A percentile compares a stretch with the other conserved stretches of the same genome.
Conservation (phyloP, 345 rosid species). For the Theobroma cacao region DNA sequence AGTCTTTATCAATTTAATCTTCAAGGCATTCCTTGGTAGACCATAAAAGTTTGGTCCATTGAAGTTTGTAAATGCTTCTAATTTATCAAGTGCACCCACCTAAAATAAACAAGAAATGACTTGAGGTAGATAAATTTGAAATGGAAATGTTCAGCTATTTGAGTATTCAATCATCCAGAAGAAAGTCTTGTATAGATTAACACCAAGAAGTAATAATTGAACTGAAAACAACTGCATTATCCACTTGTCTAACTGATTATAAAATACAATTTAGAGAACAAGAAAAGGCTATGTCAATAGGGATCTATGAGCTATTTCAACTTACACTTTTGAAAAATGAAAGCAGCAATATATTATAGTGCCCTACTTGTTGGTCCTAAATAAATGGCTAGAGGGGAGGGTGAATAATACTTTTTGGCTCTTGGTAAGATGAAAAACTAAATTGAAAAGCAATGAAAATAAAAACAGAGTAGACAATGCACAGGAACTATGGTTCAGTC, state of each 20-base stretch:
- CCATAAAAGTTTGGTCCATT: slow-evolving; percentile 95
- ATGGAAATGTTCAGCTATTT: not conserved
- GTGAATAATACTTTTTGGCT: no score
- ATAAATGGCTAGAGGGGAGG: no score
- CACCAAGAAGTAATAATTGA: not conserved
- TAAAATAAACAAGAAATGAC: slow-evolving; percentile 19
- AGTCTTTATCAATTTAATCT: slow-evolving; percentile 57
- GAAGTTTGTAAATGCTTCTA: slow-evolving; percentile 92
- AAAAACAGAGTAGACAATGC: no score
- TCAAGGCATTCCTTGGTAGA: slow-evolving; percentile 76
- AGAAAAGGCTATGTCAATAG: not conserved
- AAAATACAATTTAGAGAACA: not conserved
- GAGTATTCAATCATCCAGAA: not conserved
- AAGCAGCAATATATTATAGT: not conserved
- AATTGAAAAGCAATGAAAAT: no score
- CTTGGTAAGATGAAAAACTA: no score
- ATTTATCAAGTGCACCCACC: slow-evolving; percentile 91
- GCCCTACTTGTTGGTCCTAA: no score
- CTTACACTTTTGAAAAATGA: not conserved
- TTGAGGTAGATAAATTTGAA: not conserved
- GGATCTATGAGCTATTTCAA: no score
- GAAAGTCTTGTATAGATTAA: not conserved
- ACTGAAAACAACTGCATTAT: not conserved
- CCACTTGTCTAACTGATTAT: not conserved
- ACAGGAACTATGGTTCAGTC: no score